Evolutionary conservation across 345 rosid species (phyloP), one percentile per base, ranked within the genome.

Genomic region (Conringia planisiliqua): DNA sequence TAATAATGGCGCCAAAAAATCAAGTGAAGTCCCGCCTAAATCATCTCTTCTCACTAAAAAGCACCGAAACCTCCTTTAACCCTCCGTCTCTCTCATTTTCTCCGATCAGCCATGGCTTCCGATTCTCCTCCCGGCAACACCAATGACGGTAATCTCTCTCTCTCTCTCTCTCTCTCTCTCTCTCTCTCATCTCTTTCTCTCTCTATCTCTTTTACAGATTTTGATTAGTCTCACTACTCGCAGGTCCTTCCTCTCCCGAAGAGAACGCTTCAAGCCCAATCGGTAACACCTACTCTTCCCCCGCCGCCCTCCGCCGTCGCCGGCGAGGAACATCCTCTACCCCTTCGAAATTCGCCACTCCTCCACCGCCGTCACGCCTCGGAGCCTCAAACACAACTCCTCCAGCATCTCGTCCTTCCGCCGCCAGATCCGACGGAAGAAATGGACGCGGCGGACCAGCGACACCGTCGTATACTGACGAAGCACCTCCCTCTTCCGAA

Each of bases 211-310:
- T 1, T 71, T 13, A 51, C 7, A 61, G 11, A n/a, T 64, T 65
- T 63, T 46, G 36, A 62, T 56, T 12, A 26, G 0, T 32, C 16
- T 77, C 52, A 47, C 48, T 20, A 56, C 39, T 16, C 27, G 11
- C 82, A 89, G 94, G 78, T 20, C 88, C 90, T 56, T 89, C 95
- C 0, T 86, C 97, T 26, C 91, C 93, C 22, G 89, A 85, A 38
- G 92, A 81, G 39, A 78, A 84, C 10, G 54, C 75, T 69, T 87
- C 97, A 7, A 87, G 90, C 66, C 96, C 96, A 22, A 85, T 87
- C 78, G 86, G 71, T 64, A 86, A 85, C 83, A 82, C 89, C 0
- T 36, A 81, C 74, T 90, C 91, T 20, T 87, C 96, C 13, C 95
- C 90, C 6, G 56, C 83, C 60, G 50, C 68, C 6, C 72, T 78